These are phyloP conservation scores for Coemansia sp. DNA, from an alignment of 192 early-diverging fungal genomes.

Conservation along the genomic window DNA sequence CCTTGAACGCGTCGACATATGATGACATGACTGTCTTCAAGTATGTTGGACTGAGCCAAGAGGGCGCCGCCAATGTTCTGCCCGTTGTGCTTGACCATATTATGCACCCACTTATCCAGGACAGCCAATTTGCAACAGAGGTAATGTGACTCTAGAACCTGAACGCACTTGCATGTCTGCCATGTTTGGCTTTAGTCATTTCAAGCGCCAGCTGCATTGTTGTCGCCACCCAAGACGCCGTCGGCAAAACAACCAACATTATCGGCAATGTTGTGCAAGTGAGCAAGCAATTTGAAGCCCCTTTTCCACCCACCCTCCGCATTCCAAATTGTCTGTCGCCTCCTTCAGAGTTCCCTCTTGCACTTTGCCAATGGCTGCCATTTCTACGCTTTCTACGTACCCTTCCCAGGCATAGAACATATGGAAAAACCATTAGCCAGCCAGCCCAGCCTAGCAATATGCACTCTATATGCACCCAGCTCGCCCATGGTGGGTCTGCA, in stretches of 20 bases:
- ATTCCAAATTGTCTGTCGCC: neutral
- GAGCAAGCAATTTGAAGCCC: neutral
- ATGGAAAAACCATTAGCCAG: neutral
- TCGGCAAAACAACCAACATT: slow-evolving; percentile 1
- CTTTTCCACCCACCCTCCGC: neutral
- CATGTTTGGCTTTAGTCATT: slow-evolving; percentile 7
- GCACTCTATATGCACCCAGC: slow-evolving; percentile 1
- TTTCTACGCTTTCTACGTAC: slow-evolving; percentile 5
- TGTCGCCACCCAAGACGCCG: neutral
- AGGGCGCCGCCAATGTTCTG: slow-evolving; percentile 71
- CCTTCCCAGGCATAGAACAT: neutral
- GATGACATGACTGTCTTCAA: slow-evolving; percentile 70
- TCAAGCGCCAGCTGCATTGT: neutral
- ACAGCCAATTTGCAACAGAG: slow-evolving; percentile 75
- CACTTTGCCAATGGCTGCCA: neutral
- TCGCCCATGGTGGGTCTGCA: neutral
- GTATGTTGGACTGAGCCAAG: slow-evolving; percentile 63
- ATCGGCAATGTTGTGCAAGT: neutral
- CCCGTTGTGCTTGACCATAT: slow-evolving; percentile 82
- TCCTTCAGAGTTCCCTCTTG: slow-evolving; percentile 1
- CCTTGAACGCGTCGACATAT: slow-evolving; percentile 68
- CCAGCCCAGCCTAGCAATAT: neutral
- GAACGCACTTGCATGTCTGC: neutral
- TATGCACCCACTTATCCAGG: slow-evolving; percentile 68
- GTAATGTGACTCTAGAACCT: slow-evolving; percentile 45